Evolutionary conservation across 345 rosid species (phyloP).

Genomic region (Salix brachista): DNA sequence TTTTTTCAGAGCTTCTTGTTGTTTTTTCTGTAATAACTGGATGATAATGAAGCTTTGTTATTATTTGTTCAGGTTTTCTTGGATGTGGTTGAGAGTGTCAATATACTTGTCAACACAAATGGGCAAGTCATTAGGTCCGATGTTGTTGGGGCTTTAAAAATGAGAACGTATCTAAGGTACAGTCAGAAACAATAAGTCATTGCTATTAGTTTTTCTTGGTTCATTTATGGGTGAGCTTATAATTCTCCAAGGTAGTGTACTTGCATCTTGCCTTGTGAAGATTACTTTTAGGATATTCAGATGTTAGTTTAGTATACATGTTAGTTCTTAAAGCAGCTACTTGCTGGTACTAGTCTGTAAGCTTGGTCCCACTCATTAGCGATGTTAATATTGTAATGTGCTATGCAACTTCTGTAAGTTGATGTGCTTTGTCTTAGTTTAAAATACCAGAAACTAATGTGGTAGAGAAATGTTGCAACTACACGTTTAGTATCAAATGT

Average conservation of each 20-base stretch:
- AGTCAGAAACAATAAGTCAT: background rate
- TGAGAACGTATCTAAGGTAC: slow-evolving; percentile 92
- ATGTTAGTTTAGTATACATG: background rate
- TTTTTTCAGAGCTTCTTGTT: background rate
- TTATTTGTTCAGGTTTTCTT: slow-evolving; percentile 66
- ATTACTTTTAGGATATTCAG: background rate
- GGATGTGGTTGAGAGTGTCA: slow-evolving; percentile 92
- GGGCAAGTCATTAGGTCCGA: slow-evolving; percentile 93
- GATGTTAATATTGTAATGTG: background rate
- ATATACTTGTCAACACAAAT: slow-evolving; percentile 93
- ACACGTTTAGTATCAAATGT: background rate
- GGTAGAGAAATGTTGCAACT: background rate
- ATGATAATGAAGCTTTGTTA: slow-evolving; percentile 4
- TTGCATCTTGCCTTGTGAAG: background rate
- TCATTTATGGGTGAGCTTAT: background rate
- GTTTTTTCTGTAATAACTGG: background rate
- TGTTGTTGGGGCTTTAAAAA: slow-evolving; percentile 96
- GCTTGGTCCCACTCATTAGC: background rate
- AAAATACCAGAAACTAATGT: background rate
- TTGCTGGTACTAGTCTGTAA: background rate
- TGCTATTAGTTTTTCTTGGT: background rate
- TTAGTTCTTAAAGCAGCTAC: background rate
- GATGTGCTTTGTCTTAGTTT: background rate
- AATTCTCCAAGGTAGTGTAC: background rate
- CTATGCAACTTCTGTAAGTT: background rate